Evolutionary conservation across 768 basidiomycete species (phyloP).

Genomic region (Lentinula sp.): DNA sequence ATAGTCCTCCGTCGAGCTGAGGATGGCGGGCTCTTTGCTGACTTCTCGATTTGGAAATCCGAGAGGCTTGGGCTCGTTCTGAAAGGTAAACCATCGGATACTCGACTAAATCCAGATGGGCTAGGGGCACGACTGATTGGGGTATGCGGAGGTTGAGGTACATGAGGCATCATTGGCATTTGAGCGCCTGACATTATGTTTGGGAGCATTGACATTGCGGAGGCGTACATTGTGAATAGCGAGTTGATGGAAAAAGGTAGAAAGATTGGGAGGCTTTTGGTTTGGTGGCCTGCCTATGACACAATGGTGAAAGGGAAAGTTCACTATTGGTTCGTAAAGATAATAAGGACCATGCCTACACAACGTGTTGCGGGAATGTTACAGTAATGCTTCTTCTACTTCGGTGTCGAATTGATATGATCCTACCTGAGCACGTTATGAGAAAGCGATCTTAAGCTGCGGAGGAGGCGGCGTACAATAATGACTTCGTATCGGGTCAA

Average conservation of each 20-base stretch:
- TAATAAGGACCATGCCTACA: background rate
- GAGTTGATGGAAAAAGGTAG: background rate
- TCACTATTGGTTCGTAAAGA: background rate
- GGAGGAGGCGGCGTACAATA: background rate
- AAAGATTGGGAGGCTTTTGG: background rate
- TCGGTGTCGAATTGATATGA: background rate
- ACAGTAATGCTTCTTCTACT: background rate
- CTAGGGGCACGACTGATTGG: constrained; percentile 15
- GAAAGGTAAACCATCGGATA: constrained; percentile 23
- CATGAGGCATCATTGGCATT: no score
- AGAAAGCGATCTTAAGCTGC: background rate
- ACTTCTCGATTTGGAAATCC: constrained; percentile 62
- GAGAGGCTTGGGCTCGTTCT: constrained; percentile 30
- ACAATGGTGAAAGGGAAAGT: background rate
- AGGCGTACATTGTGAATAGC: background rate
- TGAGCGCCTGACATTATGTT: no score
- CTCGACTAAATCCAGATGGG: constrained; percentile 16
- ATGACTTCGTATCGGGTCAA: background rate
- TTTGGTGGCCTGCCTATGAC: background rate
- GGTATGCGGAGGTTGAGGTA: background rate
- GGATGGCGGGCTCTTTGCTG: constrained; percentile 28
- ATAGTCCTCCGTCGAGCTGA: constrained; percentile 26
- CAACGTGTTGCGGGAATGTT: background rate
- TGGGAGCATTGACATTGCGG: background rate
- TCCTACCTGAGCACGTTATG: background rate